Percentiles rank a stretch among this genome's conserved stretches.
phyloP scores from a whole-genome alignment of 2,329 filamentous ascomycete species.

The Nemania sp. region DNA sequence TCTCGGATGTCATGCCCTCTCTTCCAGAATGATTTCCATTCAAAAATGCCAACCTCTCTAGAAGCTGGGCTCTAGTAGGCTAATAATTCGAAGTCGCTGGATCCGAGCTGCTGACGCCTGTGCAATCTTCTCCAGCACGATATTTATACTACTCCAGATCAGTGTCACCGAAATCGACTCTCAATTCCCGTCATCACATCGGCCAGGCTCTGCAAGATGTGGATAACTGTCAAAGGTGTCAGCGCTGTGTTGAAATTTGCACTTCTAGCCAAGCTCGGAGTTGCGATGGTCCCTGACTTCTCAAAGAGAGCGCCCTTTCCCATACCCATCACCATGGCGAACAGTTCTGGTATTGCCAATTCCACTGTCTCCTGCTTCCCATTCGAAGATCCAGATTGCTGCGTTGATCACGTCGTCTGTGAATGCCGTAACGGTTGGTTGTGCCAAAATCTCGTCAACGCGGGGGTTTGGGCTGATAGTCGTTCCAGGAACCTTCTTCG shows the following conservation, averaged over 20 bases:
- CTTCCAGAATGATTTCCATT: too few species aligned
- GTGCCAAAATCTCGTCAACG: neutral
- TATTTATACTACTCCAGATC: neutral
- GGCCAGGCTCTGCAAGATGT: neutral
- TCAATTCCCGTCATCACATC: neutral
- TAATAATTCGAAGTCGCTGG: too few species aligned
- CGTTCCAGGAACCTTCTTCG: constrained; percentile 31
- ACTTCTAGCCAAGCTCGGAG: constrained; percentile 3
- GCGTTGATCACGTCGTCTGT: constrained; percentile 27
- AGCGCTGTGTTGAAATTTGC: constrained; percentile 8
- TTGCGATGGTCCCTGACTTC: constrained; percentile 9
- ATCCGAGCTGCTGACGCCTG: too few species aligned
- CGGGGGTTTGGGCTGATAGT: neutral
- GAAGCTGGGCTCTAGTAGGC: neutral
- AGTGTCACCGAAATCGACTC: neutral
- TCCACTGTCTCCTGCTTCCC: constrained; percentile 25
- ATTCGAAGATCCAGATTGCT: constrained; percentile 33
- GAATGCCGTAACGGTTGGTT: constrained; percentile 28
- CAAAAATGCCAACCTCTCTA: too few species aligned
- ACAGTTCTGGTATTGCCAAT: neutral
- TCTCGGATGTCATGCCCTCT: too few species aligned
- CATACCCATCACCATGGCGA: constrained; percentile 20
- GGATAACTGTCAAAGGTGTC: constrained; percentile 17
- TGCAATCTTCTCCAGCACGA: neutral
- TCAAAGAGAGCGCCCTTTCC: constrained; percentile 12